Base-by-base conservation (phyloP, 257 asterid species). In the Nicotiana noctiflora region DNA sequence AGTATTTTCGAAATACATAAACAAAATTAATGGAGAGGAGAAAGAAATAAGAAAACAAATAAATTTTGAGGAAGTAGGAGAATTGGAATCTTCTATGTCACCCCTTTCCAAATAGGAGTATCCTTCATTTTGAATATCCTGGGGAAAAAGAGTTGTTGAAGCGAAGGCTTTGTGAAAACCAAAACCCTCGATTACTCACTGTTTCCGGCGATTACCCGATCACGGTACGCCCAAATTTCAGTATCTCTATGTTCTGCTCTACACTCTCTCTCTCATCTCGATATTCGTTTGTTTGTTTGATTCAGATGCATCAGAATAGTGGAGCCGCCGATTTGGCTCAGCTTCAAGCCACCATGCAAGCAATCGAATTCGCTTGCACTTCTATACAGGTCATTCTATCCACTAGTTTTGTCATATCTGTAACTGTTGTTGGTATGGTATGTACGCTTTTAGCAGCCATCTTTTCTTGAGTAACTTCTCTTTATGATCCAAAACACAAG, bases 341-440 rank as follows among this genome's bases (percentile, higher is more conserved):
- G 83, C 92, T 95, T 59, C 97, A 88, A 83, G 93, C 94, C 76
- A 91, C 95, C 76, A 92, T 95, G 98, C 91, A 89, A 83, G 87
- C 96, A 27, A 83, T 95, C 75, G 99, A 95, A 85, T 77, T 88
- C 49, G 99, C 99, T 82, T 95, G 99, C 89, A 87, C 79, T 85
- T 88, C 97, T 19, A 89, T 95, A 49, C 97, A 93, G 99, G 99
- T 88, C 17, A 32, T 56, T 34, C 53, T 82, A 2, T 40, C 46
- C 19, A 19, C 19, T 49, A 10, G 3, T 75, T 75, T 51, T 13
- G 27, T 37, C 52, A 66, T 32, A 32, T 66, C 8, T 37, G 5
- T n/a, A 37, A 18, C 55, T 34, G 55, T 37, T 67, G 76, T 67
- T 34, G 18, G 76, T 67, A 34, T 34, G 18, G 76, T 37, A 18